phyloP scores from a whole-genome alignment of 2,329 filamentous ascomycete genomes.

The Neonectria faginata region DNA sequence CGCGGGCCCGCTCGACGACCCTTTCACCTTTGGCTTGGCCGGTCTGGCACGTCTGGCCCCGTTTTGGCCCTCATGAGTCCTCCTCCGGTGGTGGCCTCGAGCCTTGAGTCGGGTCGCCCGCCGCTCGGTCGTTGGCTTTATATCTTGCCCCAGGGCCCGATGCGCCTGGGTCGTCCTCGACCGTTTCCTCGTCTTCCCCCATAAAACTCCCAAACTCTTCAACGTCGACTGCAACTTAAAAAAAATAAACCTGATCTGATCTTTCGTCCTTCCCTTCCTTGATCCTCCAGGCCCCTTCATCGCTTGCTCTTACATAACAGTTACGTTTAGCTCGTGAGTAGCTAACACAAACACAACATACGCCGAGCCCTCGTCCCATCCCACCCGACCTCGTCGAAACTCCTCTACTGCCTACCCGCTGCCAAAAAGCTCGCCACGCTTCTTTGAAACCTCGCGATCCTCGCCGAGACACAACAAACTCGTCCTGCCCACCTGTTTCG shows the following conservation, averaged over 20 bases:
- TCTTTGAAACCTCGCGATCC: background rate
- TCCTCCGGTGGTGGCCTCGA: constrained; percentile 1
- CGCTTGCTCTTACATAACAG: constrained; percentile 31
- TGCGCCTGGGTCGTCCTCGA: constrained; percentile 11
- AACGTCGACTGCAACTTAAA: constrained; percentile 6
- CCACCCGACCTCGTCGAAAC: constrained; percentile 19
- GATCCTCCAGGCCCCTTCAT: constrained; percentile 1
- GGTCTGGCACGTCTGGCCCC: background rate
- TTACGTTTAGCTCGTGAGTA: constrained; percentile 14
- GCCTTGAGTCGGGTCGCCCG: constrained; percentile 21
- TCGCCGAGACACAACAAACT: constrained; percentile 13
- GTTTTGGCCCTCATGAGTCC: constrained; percentile 21
- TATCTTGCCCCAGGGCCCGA: constrained; percentile 23
- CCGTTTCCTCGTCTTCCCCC: constrained; percentile 9
- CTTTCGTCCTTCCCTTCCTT: constrained; percentile 1
- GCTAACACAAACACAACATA: constrained; percentile 26
- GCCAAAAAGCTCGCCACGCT: constrained; percentile 5
- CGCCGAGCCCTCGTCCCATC: constrained; percentile 16
- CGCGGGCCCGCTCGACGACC: constrained; percentile 5
- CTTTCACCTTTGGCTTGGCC: background rate
- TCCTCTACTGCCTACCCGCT: constrained; percentile 10
- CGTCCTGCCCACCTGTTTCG: background rate
- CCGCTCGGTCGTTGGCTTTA: constrained; percentile 23
- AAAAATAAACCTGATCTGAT: background rate
- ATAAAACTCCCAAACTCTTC: background rate